A percentile compares a stretch with the other conserved stretches of the same genome.
phyloP scores from a whole-genome alignment of 345 rosid species.

The Euclidium syriacum region DNA sequence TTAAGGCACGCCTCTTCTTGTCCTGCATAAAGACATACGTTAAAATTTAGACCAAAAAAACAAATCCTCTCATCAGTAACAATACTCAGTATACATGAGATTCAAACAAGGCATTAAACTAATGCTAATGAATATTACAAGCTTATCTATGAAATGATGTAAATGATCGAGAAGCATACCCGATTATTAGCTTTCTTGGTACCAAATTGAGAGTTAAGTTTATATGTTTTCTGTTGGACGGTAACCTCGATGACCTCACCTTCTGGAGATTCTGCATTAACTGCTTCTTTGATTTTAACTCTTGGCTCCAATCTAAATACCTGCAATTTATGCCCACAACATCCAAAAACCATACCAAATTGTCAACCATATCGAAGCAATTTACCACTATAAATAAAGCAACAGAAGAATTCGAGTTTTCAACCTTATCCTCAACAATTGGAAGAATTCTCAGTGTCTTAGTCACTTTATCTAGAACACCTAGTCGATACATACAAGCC shows the following conservation, averaged over 20 bases:
- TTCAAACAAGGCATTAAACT: neutral
- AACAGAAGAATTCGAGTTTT: neutral
- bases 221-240: constrained; percentile 20
- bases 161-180: constrained; percentile 34
- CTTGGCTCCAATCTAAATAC: constrained; percentile 73
- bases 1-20: constrained; percentile 39
- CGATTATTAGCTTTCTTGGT: constrained; percentile 39
- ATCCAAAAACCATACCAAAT: neutral
- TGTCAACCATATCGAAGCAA: neutral
- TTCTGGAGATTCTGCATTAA: constrained; percentile 33
- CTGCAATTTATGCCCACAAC: constrained; percentile 30
- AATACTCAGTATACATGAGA: neutral
- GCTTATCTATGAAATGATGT: neutral
- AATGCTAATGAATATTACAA: neutral
- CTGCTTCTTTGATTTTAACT: constrained; percentile 24
- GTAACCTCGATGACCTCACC: constrained; percentile 30
- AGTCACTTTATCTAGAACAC: constrained; percentile 61
- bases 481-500: constrained; percentile 58
- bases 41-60: neutral
- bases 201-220: constrained; percentile 32
- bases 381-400: neutral
- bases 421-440: constrained; percentile 73
- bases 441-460: constrained; percentile 62
- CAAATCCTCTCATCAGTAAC: neutral
- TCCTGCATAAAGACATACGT: constrained; percentile 36